Percentiles rank a stretch among this genome's conserved stretches.
Evolutionary conservation across 192 early-diverging fungal genomes (phyloP).

Genomic region (Haplosporangium gracile): DNA sequence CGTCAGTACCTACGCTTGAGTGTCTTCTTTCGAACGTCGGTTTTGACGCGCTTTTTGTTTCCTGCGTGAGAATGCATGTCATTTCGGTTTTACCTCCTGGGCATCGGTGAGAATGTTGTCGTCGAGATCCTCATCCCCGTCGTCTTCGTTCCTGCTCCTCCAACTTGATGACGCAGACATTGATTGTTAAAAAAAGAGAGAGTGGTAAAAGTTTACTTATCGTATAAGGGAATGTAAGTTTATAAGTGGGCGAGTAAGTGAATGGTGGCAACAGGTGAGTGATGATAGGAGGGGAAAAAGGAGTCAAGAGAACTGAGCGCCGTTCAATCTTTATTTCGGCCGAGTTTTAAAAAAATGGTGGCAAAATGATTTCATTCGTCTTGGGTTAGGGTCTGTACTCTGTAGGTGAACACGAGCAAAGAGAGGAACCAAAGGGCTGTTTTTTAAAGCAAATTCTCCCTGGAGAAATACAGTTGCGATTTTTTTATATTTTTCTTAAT

Average conservation of each 20-base stretch:
- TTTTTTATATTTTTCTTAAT: not conserved
- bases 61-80: not conserved
- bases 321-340: not conserved
- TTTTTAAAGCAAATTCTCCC: not conserved
- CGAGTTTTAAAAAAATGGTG: conserved; percentile 33
- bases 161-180: conserved; percentile 47
- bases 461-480: not conserved
- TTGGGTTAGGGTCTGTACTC: not conserved
- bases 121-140: conserved; percentile 50
- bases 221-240: not conserved
- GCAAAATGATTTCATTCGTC: conserved; percentile 24
- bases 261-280: not conserved
- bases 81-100: conserved; percentile 32
- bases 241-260: not conserved
- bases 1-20: not conserved
- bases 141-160: conserved; percentile 45
- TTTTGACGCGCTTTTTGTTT: not conserved
- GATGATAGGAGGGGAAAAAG: not conserved
- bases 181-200: not conserved
- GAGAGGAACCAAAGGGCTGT: not conserved
- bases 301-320: not conserved
- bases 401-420: not conserved
- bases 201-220: not conserved
- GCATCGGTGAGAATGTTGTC: conserved; percentile 52
- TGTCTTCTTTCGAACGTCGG: no score